These are phyloP conservation scores for Stephania cephalantha DNA, from an alignment of 164 flowering plant genomes.

Conservation along the genomic window DNA sequence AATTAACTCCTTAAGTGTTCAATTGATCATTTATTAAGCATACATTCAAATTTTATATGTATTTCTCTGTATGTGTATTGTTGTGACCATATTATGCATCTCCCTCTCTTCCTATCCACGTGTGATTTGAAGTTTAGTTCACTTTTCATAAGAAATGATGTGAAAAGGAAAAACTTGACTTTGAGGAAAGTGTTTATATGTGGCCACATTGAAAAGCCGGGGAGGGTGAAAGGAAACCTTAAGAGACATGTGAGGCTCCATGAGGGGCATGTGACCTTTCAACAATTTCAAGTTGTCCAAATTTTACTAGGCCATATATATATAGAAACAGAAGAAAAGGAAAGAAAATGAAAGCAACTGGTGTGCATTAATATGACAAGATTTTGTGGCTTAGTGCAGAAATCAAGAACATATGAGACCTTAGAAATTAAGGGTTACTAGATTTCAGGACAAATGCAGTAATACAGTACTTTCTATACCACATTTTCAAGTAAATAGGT, in stretches of 20 bases:
- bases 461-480: too few relatives aligned
- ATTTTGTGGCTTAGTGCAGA: too few relatives aligned
- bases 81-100: background rate
- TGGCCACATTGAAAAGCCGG: constrained; percentile 16
- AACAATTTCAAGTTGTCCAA: background rate
- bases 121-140: background rate
- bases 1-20: background rate
- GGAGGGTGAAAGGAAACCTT: constrained; percentile 9
- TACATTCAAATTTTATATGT: background rate
- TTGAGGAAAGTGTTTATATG: constrained; percentile 8
- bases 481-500: too few relatives aligned
- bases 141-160: constrained; percentile 1
- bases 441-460: too few relatives aligned
- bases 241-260: constrained; percentile 21
- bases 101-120: background rate
- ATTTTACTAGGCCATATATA: background rate
- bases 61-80: background rate
- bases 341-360: too few relatives aligned
- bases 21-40: background rate
- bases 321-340: background rate
- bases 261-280: constrained; percentile 22
- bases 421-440: too few relatives aligned
- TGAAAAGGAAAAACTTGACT: background rate
- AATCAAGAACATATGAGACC: too few relatives aligned
- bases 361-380: too few relatives aligned